A percentile compares a stretch with the other conserved stretches of the same genome.
phyloP scores from a whole-genome alignment of 306 rosid genomes.

The Luffa aegyptiaca region DNA sequence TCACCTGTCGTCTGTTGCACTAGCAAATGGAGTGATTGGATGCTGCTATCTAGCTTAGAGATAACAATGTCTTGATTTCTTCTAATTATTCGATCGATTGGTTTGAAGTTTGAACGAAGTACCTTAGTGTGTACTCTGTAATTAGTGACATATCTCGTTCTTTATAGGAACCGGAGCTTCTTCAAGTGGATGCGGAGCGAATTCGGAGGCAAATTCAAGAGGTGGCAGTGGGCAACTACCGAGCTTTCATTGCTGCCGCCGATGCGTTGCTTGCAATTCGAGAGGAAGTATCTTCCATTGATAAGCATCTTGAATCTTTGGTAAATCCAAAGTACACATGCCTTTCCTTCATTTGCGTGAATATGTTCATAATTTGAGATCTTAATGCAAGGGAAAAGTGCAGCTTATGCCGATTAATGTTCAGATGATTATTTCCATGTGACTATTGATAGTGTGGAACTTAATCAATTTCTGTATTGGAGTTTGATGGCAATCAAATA shows the following conservation, averaged over 20 bases:
- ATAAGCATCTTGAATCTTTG: conserved; percentile 46
- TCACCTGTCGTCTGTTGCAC: not conserved
- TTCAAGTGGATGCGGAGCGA: conserved; percentile 95
- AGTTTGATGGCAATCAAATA: not conserved
- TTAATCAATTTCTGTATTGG: not conserved
- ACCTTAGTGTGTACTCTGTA: not conserved
- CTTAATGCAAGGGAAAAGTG: not conserved
- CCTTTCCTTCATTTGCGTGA: not conserved
- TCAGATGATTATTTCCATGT: not conserved
- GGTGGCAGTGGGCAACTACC: conserved; percentile 87
- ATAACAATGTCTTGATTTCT: not conserved
- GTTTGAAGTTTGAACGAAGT: not conserved
- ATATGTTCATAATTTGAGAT: not conserved
- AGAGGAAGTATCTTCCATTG: conserved; percentile 60
- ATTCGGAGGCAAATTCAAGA: conserved; percentile 98
- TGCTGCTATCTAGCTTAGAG: not conserved
- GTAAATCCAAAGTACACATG: conserved; percentile 12
- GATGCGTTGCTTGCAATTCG: conserved; percentile 86
- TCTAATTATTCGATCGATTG: not conserved
- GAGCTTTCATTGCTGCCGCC: conserved; percentile 82
- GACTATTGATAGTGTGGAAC: not conserved
- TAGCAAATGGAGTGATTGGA: not conserved
- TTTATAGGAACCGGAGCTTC: conserved; percentile 87
- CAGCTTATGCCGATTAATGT: not conserved
- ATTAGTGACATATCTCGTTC: not conserved